Base-by-base conservation (phyloP, 164 flowering plant species). In the Tinospora cordifolia region DNA sequence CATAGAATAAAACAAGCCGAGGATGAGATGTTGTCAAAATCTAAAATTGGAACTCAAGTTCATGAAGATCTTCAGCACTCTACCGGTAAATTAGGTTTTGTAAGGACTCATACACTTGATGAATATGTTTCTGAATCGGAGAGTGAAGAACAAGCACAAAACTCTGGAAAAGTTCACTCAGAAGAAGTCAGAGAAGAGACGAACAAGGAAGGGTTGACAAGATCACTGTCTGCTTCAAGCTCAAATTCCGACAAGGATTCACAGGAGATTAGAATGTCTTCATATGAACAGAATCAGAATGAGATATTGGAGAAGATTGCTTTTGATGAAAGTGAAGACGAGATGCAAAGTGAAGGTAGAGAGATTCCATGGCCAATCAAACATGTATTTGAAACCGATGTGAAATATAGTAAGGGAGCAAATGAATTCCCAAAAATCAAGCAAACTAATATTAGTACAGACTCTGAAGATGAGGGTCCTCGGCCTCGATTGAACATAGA, bases 291-390 rank as follows among this genome's bases (percentile, higher is more conserved):
- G n/a, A 26, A 54, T 49, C 27, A 69, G 75, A 76, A 51, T 17
- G 71, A 80, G 74, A 62, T 62, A 47, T 34, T 68, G 63, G 77
- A 74, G 82, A 78, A 79, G 27, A 63, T 75, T 4, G 70, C 59
- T 36, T 76, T 84, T 67, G 77, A 81, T 47, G 77, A 78, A 34
- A 82, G 81, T 71, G 87, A 87, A 49, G 66, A 69, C 63, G 84
- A 85, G 60, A 65, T 12, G 26, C 49, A 24, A 62, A 66, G 68
- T 24, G 72, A 66, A 60, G 41, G 71, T 2, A 21, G 30, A 24
- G 11, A 24, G 22, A 30, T 65, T 22, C 39, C 71, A 60, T 24
- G 57, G 71, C 62, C 41, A 30, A 64, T 30, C 49, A 40, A 66
- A 21, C 30, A 24, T 63, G 46, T 21, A 3, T n/a, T 65, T n/a